Evolutionary conservation across 1,139 yeast genomes (phyloP).

Genomic region (Zygosaccharomyces sapae): DNA sequence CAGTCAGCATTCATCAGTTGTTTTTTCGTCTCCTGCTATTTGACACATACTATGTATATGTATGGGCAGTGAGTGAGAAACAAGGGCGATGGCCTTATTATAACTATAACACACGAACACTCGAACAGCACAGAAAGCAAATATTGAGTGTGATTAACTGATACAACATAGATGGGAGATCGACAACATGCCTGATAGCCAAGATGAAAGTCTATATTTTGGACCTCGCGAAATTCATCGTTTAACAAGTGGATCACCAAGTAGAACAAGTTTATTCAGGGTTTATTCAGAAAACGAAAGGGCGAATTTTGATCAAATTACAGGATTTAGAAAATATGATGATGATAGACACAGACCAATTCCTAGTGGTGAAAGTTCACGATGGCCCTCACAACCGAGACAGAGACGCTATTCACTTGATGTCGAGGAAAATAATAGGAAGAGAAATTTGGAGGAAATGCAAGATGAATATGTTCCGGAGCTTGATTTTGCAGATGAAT

Average conservation of each 20-base stretch:
- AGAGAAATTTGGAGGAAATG: slow-evolving; percentile 40
- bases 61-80: no score
- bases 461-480: slow-evolving; percentile 75
- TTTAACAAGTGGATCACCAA: slow-evolving; percentile 18
- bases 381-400: slow-evolving; percentile 8
- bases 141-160: no score
- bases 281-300: slow-evolving; percentile 56
- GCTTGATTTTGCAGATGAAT: slow-evolving; percentile 44
- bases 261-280: slow-evolving; percentile 37
- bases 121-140: no score
- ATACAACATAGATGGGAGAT: neutral
- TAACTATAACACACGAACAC: no score
- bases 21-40: neutral
- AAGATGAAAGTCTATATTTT: slow-evolving; percentile 20
- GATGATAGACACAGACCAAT: slow-evolving; percentile 45
- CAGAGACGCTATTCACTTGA: slow-evolving; percentile 9
- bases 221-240: slow-evolving; percentile 22
- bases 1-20: neutral
- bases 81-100: slow-evolving; percentile 4
- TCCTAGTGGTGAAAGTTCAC: slow-evolving; percentile 9
- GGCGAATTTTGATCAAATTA: slow-evolving; percentile 47
- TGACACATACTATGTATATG: no score
- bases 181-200: slow-evolving; percentile 2
- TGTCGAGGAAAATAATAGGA: slow-evolving; percentile 7
- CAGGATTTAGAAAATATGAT: slow-evolving; percentile 47